phyloP scores from a whole-genome alignment of 2,329 filamentous ascomycete genomes.

The Nemania bipapillata region DNA sequence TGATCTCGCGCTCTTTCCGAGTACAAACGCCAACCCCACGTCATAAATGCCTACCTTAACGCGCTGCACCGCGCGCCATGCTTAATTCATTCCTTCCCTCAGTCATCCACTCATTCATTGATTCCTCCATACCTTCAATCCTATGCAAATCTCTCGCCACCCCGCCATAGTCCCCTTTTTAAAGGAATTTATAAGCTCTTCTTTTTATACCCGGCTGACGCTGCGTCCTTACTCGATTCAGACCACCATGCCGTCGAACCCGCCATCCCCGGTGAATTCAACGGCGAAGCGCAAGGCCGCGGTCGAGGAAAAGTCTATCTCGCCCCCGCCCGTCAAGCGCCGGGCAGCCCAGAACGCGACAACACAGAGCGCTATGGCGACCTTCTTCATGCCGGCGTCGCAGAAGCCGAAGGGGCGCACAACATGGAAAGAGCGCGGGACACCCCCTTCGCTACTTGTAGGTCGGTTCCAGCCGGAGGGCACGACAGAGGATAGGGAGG shows the following conservation, averaged over 20 bases:
- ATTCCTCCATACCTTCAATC: neutral
- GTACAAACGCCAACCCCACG: constrained; percentile 26
- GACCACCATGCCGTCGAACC: constrained; percentile 29
- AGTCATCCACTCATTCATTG: no score
- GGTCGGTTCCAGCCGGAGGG: constrained; percentile 71
- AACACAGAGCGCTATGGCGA: constrained; percentile 74
- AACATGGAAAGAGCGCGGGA: constrained; percentile 73
- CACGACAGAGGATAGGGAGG: constrained; percentile 30
- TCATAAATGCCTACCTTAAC: constrained; percentile 4
- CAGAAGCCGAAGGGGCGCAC: constrained; percentile 83
- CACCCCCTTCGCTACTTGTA: constrained; percentile 72
- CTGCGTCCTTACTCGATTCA: neutral
- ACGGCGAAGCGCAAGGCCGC: constrained; percentile 44
- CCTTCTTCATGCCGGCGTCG: constrained; percentile 88
- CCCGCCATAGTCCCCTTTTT: neutral
- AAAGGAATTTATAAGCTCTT: neutral
- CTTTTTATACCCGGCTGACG: neutral
- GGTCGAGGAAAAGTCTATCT: constrained; percentile 56
- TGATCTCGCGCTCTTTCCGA: constrained; percentile 39
- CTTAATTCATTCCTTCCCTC: no score
- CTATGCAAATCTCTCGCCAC: neutral
- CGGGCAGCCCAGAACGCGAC: constrained; percentile 62
- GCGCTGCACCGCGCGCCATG: constrained; percentile 22
- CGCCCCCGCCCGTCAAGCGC: constrained; percentile 65
- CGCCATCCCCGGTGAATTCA: constrained; percentile 22